These are phyloP conservation scores for Orbilia blumenaviensis DNA, from an alignment of 2,329 filamentous ascomycete genomes.

Conservation along the genomic window DNA sequence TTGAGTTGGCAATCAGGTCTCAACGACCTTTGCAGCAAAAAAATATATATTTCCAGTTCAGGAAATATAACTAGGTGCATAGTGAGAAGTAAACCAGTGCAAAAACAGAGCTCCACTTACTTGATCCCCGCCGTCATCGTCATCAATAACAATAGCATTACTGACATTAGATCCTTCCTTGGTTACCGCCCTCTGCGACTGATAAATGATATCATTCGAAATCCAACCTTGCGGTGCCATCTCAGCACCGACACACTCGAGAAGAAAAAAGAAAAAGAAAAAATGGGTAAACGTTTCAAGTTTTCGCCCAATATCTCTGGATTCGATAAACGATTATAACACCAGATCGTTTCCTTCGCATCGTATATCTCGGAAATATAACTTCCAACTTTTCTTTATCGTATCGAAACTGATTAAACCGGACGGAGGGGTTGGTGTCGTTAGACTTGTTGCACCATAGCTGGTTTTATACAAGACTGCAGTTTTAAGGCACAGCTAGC, in stretches of 20 bases:
- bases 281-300: not conserved
- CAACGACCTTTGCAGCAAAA: not conserved
- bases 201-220: not conserved
- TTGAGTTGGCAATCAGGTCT: not conserved
- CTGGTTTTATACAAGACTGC: not conserved
- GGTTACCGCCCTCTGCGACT: not conserved
- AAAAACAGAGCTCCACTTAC: constrained; percentile 4
- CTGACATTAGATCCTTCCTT: not conserved
- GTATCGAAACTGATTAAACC: not conserved
- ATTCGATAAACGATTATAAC: constrained; percentile 8
- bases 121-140: constrained; percentile 10
- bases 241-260: constrained; percentile 18
- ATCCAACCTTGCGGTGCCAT: constrained; percentile 21
- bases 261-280: not conserved
- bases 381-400: not conserved
- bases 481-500: not conserved
- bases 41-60: not conserved
- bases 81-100: not conserved
- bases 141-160: constrained; percentile 39
- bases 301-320: constrained; percentile 4
- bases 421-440: not conserved
- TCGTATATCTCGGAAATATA: not conserved
- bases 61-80: not conserved
- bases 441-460: not conserved
- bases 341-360: constrained; percentile 21